Percentiles rank a stretch among this genome's conserved stretches.
phyloP scores from a whole-genome alignment of 192 early-diverging fungal species.

The Gamsiella multidivaricata region DNA sequence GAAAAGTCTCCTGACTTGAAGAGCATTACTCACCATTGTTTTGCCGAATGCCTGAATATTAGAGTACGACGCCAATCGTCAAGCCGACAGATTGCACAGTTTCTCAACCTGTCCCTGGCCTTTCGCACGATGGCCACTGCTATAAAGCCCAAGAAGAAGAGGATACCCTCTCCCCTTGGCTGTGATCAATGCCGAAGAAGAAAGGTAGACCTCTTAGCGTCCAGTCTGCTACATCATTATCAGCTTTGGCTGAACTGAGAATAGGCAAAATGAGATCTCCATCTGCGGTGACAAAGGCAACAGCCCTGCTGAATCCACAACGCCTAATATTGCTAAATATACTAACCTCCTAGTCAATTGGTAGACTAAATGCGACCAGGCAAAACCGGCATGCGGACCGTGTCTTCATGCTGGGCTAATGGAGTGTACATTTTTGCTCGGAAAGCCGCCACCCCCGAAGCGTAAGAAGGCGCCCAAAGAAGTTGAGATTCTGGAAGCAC shows the following conservation, averaged over 20 bases:
- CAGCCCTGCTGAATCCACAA: no score
- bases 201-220: constrained; percentile 18
- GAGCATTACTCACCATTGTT: no score
- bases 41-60: no score
- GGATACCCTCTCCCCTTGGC: constrained; percentile 25
- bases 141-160: constrained; percentile 45
- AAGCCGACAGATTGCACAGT: neutral
- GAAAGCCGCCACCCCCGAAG: constrained; percentile 37
- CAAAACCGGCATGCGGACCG: constrained; percentile 38
- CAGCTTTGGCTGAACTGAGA: neutral
- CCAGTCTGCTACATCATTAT: neutral
- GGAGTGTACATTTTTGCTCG: constrained; percentile 48
- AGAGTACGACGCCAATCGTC: neutral
- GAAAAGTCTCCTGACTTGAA: no score
- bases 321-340: no score
- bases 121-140: constrained; percentile 7
- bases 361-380: constrained; percentile 54
- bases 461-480: constrained; percentile 42
- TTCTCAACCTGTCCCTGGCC: neutral
- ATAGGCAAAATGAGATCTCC: no score
- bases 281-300: no score
- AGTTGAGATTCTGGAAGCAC: constrained; percentile 39
- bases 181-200: constrained; percentile 48
- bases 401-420: constrained; percentile 43
- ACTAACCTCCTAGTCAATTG: no score